phyloP scores from a whole-genome alignment of 768 basidiomycete species.

The Tulasnella sp. region DNA sequence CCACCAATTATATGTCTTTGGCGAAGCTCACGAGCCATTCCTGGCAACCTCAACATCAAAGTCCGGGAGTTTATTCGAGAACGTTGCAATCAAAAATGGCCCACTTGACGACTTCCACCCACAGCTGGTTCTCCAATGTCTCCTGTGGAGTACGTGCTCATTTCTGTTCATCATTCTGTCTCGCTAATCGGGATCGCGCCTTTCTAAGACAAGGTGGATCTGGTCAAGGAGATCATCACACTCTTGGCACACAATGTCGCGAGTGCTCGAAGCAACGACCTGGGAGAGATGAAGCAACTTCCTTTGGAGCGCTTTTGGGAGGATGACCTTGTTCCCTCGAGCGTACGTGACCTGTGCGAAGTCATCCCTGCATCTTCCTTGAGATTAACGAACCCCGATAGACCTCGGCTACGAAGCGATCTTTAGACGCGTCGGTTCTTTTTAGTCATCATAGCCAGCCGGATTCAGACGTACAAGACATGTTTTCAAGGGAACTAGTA shows the following conservation, averaged over 20 bases:
- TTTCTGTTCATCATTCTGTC: slow-evolving; percentile 26
- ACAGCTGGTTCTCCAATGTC: slow-evolving; percentile 87
- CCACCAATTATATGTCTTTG: slow-evolving; percentile 81
- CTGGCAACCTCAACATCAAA: slow-evolving; percentile 36
- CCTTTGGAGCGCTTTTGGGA: slow-evolving; percentile 62
- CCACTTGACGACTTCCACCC: slow-evolving; percentile 92
- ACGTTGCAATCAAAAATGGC: slow-evolving; percentile 81
- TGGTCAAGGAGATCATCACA: slow-evolving; percentile 81
- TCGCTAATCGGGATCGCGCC: slow-evolving; percentile 23
- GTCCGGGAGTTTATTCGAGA: slow-evolving; percentile 69
- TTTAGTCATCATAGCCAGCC: not conserved
- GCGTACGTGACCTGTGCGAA: not conserved
- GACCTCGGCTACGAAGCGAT: not conserved
- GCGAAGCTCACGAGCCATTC: slow-evolving; percentile 47
- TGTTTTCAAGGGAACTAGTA: slow-evolving; percentile 66
- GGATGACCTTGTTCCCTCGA: slow-evolving; percentile 38
- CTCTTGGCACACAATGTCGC: slow-evolving; percentile 59
- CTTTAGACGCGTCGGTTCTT: not conserved
- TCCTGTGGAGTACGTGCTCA: slow-evolving; percentile 77
- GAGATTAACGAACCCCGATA: not conserved
- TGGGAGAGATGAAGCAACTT: slow-evolving; percentile 54
- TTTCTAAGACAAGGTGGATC: slow-evolving; percentile 71
- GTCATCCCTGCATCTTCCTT: not conserved
- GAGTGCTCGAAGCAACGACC: slow-evolving; percentile 37
- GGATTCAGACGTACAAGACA: slow-evolving; percentile 43